Base-by-base conservation (phyloP, 257 asterid genomes). In the Marsdenia floribunda region DNA sequence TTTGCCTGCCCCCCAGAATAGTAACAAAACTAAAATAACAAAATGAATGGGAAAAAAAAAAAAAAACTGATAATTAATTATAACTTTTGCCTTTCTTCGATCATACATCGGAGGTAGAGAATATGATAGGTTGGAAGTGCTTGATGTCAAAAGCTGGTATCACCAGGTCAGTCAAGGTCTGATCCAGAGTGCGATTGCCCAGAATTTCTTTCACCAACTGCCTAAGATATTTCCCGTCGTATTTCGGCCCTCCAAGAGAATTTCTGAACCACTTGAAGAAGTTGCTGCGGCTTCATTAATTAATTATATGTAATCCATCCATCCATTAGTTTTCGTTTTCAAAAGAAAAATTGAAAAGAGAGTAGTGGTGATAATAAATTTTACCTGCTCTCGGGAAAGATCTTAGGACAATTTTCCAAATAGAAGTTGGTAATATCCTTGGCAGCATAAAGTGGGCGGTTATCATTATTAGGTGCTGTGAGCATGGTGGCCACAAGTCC, bases 401-500 rank as follows among this genome's bases (percentile, higher is more conserved):
- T 90, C 42, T 77, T 79, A 67, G 96, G 90, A 66, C 82, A 5
- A 49, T 86, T 83, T n/a, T 90, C 82, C 77, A 87, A 73, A 82
- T 88, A 92, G 85, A 92, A 92, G 63, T 44, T 63, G n/a, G 86
- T 67, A 37, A 92, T 81, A 18, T 92, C 82, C n/a, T 74, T 84
- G 6, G 96, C 97, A 4, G 85, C 80, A 65, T 47, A 87, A 18
- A 90, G 24, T 0, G 97, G 96, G 13, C 96, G 91, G 19, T 76
- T 85, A 7, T 84, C 79, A 6, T 75, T 38, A 15, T 79, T 86
- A 7, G 97, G 96, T 47, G 93, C 90, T 5, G 96, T 66, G 18
- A 92, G 80, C 97, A 92, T 90, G 42, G 88, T 44, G n/a, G 93
- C 60, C 47, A 92, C 64, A 16, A 91, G 73, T 24, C 94, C 97